These are phyloP conservation scores for Cryptosporidium sp. DNA, from an alignment of 169 alveolate genomes.

Conservation along the genomic window DNA sequence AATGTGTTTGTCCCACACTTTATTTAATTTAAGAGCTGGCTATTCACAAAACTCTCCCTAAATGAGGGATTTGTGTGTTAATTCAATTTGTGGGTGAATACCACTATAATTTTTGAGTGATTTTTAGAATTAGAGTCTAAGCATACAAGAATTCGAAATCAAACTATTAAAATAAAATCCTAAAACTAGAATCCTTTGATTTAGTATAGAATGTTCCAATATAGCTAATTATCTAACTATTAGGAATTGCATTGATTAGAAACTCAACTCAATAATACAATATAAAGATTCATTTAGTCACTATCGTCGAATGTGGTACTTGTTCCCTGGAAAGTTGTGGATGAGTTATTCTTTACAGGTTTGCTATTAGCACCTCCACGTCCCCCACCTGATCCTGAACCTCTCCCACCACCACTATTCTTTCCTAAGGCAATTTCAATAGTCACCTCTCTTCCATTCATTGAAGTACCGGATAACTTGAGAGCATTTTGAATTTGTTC, in stretches of 20 bases:
- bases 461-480: conserved; percentile 59
- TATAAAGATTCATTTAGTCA: conserved; percentile 14
- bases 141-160: too few species aligned
- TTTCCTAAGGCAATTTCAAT: conserved; percentile 67
- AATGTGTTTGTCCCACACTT: background rate
- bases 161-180: background rate
- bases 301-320: conserved; percentile 70
- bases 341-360: background rate
- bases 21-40: too few species aligned
- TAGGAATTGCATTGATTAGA: background rate
- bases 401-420: conserved; percentile 7
- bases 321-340: conserved; percentile 61
- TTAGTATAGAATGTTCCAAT: too few species aligned
- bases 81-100: too few species aligned
- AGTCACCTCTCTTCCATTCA: conserved; percentile 69
- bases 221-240: background rate
- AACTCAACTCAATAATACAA: background rate
- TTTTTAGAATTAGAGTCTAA: too few species aligned
- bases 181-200: background rate
- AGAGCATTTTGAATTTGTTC: conserved; percentile 71
- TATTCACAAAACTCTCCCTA: background rate
- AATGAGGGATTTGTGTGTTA: background rate
- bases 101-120: too few species aligned
- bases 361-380: conserved; percentile 11
- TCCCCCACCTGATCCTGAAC: conserved; percentile 7